Evolutionary conservation across 139 green algal species (phyloP), one percentile per base, ranked within the genome.

Genomic region (Chlorella sp.): DNA sequence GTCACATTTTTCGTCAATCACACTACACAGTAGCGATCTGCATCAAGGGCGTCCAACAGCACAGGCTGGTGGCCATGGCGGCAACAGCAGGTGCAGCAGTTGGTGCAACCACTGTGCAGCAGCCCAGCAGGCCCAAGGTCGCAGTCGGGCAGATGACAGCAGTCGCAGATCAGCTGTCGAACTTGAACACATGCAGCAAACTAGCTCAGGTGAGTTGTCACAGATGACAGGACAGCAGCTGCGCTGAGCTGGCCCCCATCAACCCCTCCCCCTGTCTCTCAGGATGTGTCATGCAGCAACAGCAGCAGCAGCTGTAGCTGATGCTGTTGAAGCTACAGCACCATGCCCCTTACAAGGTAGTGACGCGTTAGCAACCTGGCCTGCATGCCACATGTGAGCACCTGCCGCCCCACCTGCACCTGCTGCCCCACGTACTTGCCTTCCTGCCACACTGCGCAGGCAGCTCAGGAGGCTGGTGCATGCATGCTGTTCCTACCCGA

Each of bases 401-500:
- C n/a, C n/a, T n/a, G n/a, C n/a, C n/a, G n/a, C n/a, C n/a, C n/a
- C n/a, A n/a, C n/a, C n/a, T n/a, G n/a, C n/a, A n/a, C n/a, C n/a
- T n/a, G n/a, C n/a, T n/a, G n/a, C n/a, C n/a, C n/a, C n/a, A n/a
- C n/a, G n/a, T n/a, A n/a, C n/a, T n/a, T n/a, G n/a, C 42, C 42
- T 14, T 35, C n/a, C n/a, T n/a, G n/a, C n/a, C n/a, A n/a, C n/a
- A n/a, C n/a, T 2, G 27, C 33, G 49, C 79, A 90, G 81, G 70
- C 83, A 0, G 88, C 89, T 1, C 68, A 20, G 1, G 62, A 30
- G 0, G 34, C 59, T 2, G 86, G 86, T 2, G 89, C 78, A 63
- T 33, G 26, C 1, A 89, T 97, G 77, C 80, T 99, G n/a, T 97
- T 96, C 77, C 85, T 99, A 2, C 95, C 95, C 27, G 95, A 99